Base-by-base conservation (phyloP, 1,284 basidiomycete genomes). In the Phellinidium pouzarii region DNA sequence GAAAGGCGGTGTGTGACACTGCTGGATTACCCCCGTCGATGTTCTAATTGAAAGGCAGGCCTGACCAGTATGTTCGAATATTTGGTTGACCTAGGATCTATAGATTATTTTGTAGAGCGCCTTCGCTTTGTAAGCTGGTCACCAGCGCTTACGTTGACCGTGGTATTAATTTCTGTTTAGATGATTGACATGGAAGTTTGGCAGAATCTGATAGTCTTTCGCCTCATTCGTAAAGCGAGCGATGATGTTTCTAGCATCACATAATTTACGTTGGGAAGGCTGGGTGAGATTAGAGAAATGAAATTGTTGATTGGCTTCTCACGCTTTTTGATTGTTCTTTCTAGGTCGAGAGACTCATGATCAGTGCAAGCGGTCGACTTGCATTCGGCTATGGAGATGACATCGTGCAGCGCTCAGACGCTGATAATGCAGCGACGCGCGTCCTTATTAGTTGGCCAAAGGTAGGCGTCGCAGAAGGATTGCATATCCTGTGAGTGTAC, bases 171-270 rank as follows among this genome's bases (percentile, higher is more conserved):
- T 47, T 2, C 19, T 19, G n/a, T 17, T 23, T 48, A 48, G 47
- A 48, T 48, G 47, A 48, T 48, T 48, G 47, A 48, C 37, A 48
- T 48, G 47, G 40, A 48, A 40, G 34, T 48, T 25, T n/a, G 47
- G n/a, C n/a, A n/a, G n/a, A n/a, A n/a, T n/a, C n/a, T n/a, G n/a
- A 22, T 20, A n/a, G 22, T 23, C 12, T 12, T 7, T 23, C 14
- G 22, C 8, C 23, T 17, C 34, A 17, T 6, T 14, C 14, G 6
- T n/a, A 8, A 25, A 48, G 47, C 20, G 25, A 7, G 47, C 47
- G 12, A 48, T 48, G 47, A 17, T 36, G 11, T 48, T 48, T 26
- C 19, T 48, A 12, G 36, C 47, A n/a, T 38, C 34, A 12, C 34
- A 26, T 40, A 36, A 26, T n/a, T 29, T 48, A 8, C 47, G 47